Percentiles rank a stretch among this genome's conserved stretches.
Conservation (phyloP, 1,139 yeast species). For the Blastobotrys persicus region DNA sequence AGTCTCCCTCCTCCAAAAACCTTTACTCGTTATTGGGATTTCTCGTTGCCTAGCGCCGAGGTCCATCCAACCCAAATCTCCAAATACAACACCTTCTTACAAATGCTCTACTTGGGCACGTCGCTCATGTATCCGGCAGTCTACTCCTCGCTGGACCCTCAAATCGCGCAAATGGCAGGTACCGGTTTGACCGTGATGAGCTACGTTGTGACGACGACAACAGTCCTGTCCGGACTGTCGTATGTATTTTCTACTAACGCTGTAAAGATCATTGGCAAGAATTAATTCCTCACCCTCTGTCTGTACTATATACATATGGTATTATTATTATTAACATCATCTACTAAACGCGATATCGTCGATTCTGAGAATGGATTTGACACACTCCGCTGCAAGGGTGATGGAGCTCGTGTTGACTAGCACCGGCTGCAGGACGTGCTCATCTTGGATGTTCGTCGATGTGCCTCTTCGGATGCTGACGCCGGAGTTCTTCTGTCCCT, state of each 20-base stretch:
- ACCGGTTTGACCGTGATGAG: conserved; percentile 42
- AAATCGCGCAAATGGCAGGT: conserved; percentile 23
- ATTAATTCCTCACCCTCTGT: conserved; percentile 7
- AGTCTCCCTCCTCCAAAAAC: conserved; percentile 80
- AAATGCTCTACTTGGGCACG: conserved; percentile 83
- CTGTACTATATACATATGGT: neutral
- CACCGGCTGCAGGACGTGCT: conserved; percentile 95
- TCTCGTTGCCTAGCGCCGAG: conserved; percentile 78
- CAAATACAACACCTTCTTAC: conserved; percentile 84
- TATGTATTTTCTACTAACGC: conserved; percentile 70
- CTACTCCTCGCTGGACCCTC: conserved; percentile 34
- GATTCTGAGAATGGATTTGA: conserved; percentile 89
- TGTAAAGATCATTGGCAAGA: conserved; percentile 45
- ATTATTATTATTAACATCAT: conserved; percentile 32
- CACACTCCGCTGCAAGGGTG: conserved; percentile 92
- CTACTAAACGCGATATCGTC: conserved; percentile 90
- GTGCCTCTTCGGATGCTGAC: conserved; percentile 93
- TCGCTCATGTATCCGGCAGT: conserved; percentile 68
- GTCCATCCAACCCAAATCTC: conserved; percentile 89
- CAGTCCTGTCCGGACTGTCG: conserved; percentile 73
- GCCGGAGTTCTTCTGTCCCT: conserved; percentile 92
- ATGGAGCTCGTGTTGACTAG: conserved; percentile 92
- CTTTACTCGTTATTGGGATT: conserved; percentile 66
- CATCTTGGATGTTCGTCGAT: conserved; percentile 86
- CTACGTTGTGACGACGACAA: conserved; percentile 66